Base-by-base conservation (phyloP, 768 basidiomycete species). In the Phylloporus sp. region DNA sequence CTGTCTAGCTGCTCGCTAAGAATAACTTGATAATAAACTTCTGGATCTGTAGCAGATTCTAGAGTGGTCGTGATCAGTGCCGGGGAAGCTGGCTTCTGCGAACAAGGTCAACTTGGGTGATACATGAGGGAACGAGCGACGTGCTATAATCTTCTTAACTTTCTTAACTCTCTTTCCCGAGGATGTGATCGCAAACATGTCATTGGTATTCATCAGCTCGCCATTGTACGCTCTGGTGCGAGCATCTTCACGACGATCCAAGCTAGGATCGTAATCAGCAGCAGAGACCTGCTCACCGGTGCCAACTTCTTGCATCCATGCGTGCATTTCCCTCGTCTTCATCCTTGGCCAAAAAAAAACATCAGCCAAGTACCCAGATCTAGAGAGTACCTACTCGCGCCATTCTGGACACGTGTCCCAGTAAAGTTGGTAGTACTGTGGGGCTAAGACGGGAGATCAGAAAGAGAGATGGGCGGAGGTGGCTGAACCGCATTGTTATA, bases 1-100 rank as follows among this genome's bases (percentile, higher is more conserved):
- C 85, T 82, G 62, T 97, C 95, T n/a, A 99, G 76, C 52, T 92
- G 85, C 70, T 99, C 97, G 38, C 95, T 95, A 15, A 97, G 82
- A 47, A 95, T 91, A 46, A 97, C 81, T 52, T 84, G 84, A 66
- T 98, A 99, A 68, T 98, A 98, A 1, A 97, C 97, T 70, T 99
- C 97, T 0, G 88, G 66, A 69, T 98, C 97, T 29, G 95, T 86
- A 6, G 88, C 92, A 23, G 92, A 86, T 70, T 99, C 97, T 20
- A 92, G 72, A 2, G 84, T 84, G 16, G 84, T 83, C 0, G 83
- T 82, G 15, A 85, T 82, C n/a, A 87, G 69, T 3, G 84, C 82
- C 4, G 85, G 85, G 1, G 77, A 79, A 24, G 70, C 65, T 27
- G 72, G 66, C 65, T 78, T 80, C 77, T 83, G 49, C 43, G 24